Conservation (phyloP, 2,329 filamentous ascomycete species). For the Rutstroemia sydowiana region DNA sequence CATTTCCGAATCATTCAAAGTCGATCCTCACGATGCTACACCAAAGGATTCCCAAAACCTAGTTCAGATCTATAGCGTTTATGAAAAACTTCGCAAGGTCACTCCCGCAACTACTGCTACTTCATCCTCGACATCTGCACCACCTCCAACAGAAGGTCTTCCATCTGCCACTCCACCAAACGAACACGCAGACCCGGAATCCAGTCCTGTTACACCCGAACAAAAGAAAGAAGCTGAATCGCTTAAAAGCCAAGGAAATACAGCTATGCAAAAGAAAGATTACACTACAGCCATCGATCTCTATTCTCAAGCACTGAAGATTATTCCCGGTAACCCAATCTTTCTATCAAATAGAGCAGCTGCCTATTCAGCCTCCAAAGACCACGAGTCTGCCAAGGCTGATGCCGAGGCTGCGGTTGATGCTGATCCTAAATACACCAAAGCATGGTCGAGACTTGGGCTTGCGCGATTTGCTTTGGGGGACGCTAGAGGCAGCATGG, state of each 20-base stretch:
- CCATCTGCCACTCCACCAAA: too few relatives aligned
- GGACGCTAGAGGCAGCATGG: constrained; percentile 85
- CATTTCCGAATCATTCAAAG: constrained; percentile 91
- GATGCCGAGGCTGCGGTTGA: constrained; percentile 88
- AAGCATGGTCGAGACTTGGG: constrained; percentile 91
- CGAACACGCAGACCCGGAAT: constrained; percentile 33
- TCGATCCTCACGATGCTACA: constrained; percentile 73
- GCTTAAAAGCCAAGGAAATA: constrained; percentile 86
- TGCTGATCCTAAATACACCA: constrained; percentile 88
- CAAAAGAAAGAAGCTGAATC: constrained; percentile 76
- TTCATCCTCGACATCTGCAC: too few relatives aligned
- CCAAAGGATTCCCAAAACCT: constrained; percentile 84
- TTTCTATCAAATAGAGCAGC: constrained; percentile 97
- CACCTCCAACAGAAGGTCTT: too few relatives aligned
- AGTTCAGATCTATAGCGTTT: constrained; percentile 85
- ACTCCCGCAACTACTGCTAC: constrained; percentile 34
- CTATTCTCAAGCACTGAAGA: constrained; percentile 78
- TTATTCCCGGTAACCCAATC: constrained; percentile 82
- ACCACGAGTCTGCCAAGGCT: constrained; percentile 75
- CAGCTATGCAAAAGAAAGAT: constrained; percentile 91
- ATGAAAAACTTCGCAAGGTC: constrained; percentile 76
- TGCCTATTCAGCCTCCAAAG: constrained; percentile 75
- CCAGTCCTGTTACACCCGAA: constrained; percentile 37
- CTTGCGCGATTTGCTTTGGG: constrained; percentile 87
- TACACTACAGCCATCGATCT: constrained; percentile 74